Conservation (phyloP, 345 rosid genomes). For the Hirschfeldia incana region DNA sequence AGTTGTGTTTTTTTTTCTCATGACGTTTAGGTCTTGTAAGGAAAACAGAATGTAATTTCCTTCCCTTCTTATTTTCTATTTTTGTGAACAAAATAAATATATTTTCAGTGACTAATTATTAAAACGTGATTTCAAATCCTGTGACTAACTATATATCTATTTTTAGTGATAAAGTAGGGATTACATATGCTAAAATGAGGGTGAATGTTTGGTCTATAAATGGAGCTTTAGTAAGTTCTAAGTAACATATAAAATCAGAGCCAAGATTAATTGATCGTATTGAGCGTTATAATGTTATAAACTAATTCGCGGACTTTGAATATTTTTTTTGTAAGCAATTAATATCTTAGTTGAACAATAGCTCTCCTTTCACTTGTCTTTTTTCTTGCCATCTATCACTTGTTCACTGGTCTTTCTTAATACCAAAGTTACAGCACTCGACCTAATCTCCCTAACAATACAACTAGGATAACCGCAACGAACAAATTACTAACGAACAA, state of each 20-base stretch:
- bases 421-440: not conserved
- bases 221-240: constrained; percentile 8
- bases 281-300: constrained; percentile 15
- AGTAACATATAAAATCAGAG: not conserved
- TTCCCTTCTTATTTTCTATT: not conserved
- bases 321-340: not conserved
- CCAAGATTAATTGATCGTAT: not conserved
- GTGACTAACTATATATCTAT: constrained; percentile 5
- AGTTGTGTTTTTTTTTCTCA: too few relatives aligned
- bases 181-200: not conserved
- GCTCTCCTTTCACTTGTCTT: not conserved
- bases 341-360: not conserved
- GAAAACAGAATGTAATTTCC: not conserved
- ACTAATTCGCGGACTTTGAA: not conserved
- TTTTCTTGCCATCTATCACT: too few relatives aligned
- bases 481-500: constrained; percentile 11
- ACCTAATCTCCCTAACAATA: constrained; percentile 31
- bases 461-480: constrained; percentile 19
- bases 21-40: not conserved
- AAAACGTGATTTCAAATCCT: not conserved
- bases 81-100: too few relatives aligned
- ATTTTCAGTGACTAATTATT: not conserved
- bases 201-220: constrained; percentile 30
- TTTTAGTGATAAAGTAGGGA: not conserved
- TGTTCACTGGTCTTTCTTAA: not conserved